These are phyloP conservation scores for Solanum infundibuliforme DNA, from an alignment of 257 asterid genomes.

Conservation along the genomic window DNA sequence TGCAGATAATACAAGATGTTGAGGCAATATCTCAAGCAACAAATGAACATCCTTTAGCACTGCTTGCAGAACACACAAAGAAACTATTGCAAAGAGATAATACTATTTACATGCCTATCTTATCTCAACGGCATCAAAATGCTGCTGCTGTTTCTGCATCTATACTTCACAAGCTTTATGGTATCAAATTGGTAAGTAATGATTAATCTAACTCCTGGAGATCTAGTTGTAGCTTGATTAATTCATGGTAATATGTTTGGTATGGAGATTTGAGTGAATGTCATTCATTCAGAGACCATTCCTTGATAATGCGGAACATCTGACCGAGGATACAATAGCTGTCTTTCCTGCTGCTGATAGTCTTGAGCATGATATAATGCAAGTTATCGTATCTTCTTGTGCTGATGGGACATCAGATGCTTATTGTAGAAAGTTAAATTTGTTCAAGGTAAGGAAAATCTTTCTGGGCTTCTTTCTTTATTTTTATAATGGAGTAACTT, in stretches of 20 bases:
- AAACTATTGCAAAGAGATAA: conserved; percentile 49
- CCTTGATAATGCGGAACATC: conserved; percentile 80
- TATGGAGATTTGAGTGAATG: conserved; percentile 13
- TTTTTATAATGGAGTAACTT: neutral
- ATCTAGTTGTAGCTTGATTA: conserved; percentile 10
- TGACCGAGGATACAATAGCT: conserved; percentile 85
- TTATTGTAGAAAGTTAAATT: conserved; percentile 54
- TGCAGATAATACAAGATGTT: conserved; percentile 75
- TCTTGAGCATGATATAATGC: conserved; percentile 65
- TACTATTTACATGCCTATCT: conserved; percentile 58
- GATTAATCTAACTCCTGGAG: neutral
- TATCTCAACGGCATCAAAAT: conserved; percentile 58
- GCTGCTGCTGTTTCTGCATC: conserved; percentile 83
- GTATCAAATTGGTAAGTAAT: conserved; percentile 65
- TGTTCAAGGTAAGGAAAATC: conserved; percentile 56
- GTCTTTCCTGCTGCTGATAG: conserved; percentile 91
- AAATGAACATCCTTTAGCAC: conserved; percentile 72
- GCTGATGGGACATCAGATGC: conserved; percentile 74
- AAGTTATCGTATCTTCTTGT: conserved; percentile 54
- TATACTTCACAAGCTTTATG: conserved; percentile 84
- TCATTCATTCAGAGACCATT: conserved; percentile 68
- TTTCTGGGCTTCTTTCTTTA: neutral
- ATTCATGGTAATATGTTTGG: conserved; percentile 1
- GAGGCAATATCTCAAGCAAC: conserved; percentile 63
- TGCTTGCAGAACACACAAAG: conserved; percentile 78